Base-by-base conservation (phyloP, 805 yeast genomes). In the Nakazawaea molendinolei region DNA sequence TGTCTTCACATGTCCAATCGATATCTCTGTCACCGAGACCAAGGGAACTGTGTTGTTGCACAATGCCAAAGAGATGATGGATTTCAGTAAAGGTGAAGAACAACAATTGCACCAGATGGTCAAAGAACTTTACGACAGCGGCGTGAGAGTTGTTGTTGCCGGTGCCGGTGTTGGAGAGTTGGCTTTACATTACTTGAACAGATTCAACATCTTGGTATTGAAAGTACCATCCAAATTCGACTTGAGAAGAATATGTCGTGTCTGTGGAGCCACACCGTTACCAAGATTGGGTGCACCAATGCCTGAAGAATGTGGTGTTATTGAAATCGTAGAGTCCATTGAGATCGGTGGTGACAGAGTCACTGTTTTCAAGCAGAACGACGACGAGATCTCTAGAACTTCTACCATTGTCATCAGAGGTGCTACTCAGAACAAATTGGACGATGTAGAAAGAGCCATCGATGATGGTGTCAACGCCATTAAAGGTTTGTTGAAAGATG, bases 341-440 rank as follows among this genome's bases (percentile, higher is more conserved):
- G 98, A 92, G 66, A 86, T 92, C 55, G 98, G 98, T 46, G 96
- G 97, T 37, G 97, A 92, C 62, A 76, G 96, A 58, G 97, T 92
- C 25, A 90, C 97, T 8, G 73, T 92, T 21, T 89, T 92, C 69
- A 74, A 86, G 56, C 98, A 92, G 62, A 76, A 71, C 44, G 59
- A 64, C 23, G 60, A 60, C 21, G 76, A 67, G 44, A 52, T 56
- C 30, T 80, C 95, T 19, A 72, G 84, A 49, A 92, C 98, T 4
- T 79, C 97, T 12, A 92, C 98, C 7, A 87, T 92, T 50, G 81
- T 92, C 32, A 67, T 92, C 37, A 76, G 98, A 60, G 98, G 98
- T 38, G 98, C 98, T 28, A 92, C 98, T 5, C 90, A 86, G 60
- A 89, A 86, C 63, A 76, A 73, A 56, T 66, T 92, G 55, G 98